Percentiles rank a stretch among this genome's conserved stretches.
Conservation (phyloP, 176 grass and related monocot genomes). For the Cymbopogon citratus region DNA sequence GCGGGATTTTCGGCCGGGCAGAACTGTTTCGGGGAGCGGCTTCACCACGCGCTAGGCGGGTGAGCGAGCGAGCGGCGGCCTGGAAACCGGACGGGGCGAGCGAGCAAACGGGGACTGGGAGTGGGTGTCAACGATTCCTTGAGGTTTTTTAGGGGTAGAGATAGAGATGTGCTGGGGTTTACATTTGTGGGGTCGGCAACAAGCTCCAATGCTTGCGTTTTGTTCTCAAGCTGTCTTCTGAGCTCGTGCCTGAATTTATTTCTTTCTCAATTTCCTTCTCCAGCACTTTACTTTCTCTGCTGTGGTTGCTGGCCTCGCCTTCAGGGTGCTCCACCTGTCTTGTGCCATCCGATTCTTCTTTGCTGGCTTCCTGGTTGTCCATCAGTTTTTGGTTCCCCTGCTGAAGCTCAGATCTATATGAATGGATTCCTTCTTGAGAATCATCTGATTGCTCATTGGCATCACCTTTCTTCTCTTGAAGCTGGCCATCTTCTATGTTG, state of each 20-base stretch:
- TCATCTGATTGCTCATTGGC: slow-evolving; percentile 30
- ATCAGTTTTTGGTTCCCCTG: slow-evolving; percentile 14
- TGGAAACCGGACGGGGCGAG: too few species aligned
- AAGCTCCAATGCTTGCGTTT: background rate
- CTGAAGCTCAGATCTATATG: slow-evolving; percentile 38
- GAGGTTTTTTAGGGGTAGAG: too few species aligned
- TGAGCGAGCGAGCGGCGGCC: too few species aligned
- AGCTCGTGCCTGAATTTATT: slow-evolving; percentile 21
- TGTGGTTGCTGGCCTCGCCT: slow-evolving; percentile 26
- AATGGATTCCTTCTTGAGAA: slow-evolving; percentile 28
- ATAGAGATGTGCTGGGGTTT: slow-evolving; percentile 27
- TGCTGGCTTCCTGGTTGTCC: slow-evolving; percentile 28
- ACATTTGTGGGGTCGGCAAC: slow-evolving; percentile 5
- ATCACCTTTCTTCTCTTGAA: slow-evolving; percentile 34
- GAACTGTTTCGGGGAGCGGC: too few species aligned
- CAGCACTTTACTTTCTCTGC: slow-evolving; percentile 41
- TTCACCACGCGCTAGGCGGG: too few species aligned
- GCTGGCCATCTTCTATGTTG: slow-evolving; percentile 43
- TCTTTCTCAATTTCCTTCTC: slow-evolving; percentile 42
- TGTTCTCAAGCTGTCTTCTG: slow-evolving; percentile 27
- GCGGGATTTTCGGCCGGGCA: too few species aligned
- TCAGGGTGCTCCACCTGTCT: slow-evolving; percentile 32
- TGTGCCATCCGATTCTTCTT: slow-evolving; percentile 26
- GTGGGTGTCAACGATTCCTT: too few species aligned
- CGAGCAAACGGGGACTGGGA: too few species aligned